Evolutionary conservation across 768 basidiomycete genomes (phyloP), one percentile per base, ranked within the genome.

Genomic region (Dendrothele bispora): DNA sequence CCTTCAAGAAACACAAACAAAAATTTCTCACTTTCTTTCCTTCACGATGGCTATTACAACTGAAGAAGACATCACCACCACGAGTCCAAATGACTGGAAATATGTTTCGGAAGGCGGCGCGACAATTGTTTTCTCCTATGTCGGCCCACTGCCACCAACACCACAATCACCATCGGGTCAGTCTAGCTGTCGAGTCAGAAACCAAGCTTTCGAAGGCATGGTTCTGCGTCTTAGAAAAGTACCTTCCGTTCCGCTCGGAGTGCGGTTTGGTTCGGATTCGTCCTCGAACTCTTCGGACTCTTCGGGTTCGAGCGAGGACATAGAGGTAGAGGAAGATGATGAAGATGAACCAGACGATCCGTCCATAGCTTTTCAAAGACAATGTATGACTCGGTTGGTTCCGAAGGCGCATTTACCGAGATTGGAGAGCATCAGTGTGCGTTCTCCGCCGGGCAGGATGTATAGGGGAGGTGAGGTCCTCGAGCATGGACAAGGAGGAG

Each of bases 101-200:
- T 98, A 98, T 61, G 69, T 92, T 18, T 85, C 91, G 1, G 95
- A 98, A 70, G 95, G 95, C n/a, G 91, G 89, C 17, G 88, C 91
- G 17, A 88, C 91, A 5, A 81, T 92, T 55, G 91, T 98, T 14
- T 91, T 94, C 65, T 82, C 88, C 7, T 95, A 95, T 60, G 55
- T 59, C 8, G 91, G 93, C 0, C 72, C 78, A 17, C 40, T 60
- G n/a, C n/a, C n/a, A n/a, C n/a, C n/a, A n/a, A n/a, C n/a, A n/a
- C n/a, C n/a, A n/a, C n/a, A n/a, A n/a, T n/a, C n/a, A n/a, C n/a
- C n/a, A n/a, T n/a, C n/a, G n/a, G n/a, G n/a, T n/a, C n/a, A n/a
- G n/a, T n/a, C n/a, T n/a, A n/a, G n/a, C n/a, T n/a, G n/a, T n/a
- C n/a, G n/a, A n/a, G n/a, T n/a, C n/a, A n/a, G n/a, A 6, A 64